Conservation (phyloP, 1,139 yeast species). For the Kodamaea arcana region DNA sequence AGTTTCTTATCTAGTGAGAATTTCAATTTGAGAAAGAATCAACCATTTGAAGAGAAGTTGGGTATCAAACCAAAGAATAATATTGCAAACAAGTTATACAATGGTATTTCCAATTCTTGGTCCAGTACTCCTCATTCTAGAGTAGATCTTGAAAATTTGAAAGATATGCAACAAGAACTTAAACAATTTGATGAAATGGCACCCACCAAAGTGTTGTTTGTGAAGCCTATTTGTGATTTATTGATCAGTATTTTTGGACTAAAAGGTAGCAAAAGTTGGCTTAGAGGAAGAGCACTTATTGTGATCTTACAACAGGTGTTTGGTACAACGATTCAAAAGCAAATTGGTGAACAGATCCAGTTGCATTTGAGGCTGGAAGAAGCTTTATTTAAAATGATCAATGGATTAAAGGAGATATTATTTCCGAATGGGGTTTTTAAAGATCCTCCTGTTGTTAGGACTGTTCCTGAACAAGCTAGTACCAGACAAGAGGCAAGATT, state of each 20-base stretch:
- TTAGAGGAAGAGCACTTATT: conserved; percentile 79
- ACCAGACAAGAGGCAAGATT: conserved; percentile 58
- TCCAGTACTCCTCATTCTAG: conserved; percentile 5
- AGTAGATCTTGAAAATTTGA: conserved; percentile 25
- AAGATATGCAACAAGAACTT: conserved; percentile 43
- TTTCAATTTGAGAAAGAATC: conserved; percentile 40
- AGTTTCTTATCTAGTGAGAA: conserved; percentile 74
- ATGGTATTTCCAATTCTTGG: conserved; percentile 36
- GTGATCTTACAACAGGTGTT: conserved; percentile 79
- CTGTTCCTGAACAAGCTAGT: conserved; percentile 47
- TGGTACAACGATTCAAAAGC: conserved; percentile 84
- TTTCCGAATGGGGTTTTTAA: conserved; percentile 66
- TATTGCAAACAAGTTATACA: conserved; percentile 41
- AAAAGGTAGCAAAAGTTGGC: conserved; percentile 66
- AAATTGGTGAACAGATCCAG: conserved; percentile 43
- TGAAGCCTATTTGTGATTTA: conserved; percentile 79
- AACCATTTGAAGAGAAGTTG: conserved; percentile 25
- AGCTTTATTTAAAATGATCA: conserved; percentile 44
- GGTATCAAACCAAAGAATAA: conserved; percentile 11
- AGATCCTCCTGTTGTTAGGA: conserved; percentile 42
- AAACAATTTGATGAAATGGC: conserved; percentile 33
- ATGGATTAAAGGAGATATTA: conserved; percentile 40
- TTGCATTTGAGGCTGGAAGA: conserved; percentile 41
- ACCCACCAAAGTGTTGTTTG: conserved; percentile 44
- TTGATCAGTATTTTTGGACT: conserved; percentile 68